Evolutionary conservation across 2,329 filamentous ascomycete species (phyloP), one percentile per base, ranked within the genome.

Genomic region (Cladosporium sp.): DNA sequence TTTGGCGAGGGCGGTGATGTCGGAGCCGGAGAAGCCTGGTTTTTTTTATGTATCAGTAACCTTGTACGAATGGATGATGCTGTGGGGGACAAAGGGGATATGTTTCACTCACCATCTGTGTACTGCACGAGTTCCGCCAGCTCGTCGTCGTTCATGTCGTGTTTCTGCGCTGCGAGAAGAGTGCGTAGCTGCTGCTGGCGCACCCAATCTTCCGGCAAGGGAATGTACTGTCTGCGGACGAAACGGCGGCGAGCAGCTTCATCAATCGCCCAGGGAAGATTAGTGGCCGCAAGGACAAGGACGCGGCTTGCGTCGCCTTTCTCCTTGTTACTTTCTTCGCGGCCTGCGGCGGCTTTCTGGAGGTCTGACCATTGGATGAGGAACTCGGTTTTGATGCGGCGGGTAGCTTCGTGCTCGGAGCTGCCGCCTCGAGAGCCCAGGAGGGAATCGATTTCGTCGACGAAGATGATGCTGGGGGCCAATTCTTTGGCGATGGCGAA

Each of bases 11-110:
- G 93, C 91, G 18, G 93, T 97, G 57, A 98, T 95, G 63, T 98
- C 93, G 2, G 90, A 95, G 38, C 93, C 93, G 7, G 90, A 96
- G 71, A 95, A 98, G n/a, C 90, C 91, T 96, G 57, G n/a, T n/a
- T n/a, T n/a, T n/a, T n/a, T n/a, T n/a, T n/a, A n/a, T n/a, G n/a
- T n/a, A n/a, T n/a, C n/a, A n/a, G n/a, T n/a, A n/a, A n/a, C n/a
- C n/a, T n/a, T n/a, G n/a, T n/a, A n/a, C n/a, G n/a, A n/a, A n/a
- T n/a, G n/a, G 38, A n/a, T n/a, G n/a, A n/a, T n/a, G n/a, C n/a
- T n/a, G n/a, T n/a, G n/a, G 30, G 12, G 30, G 30, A n/a, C n/a
- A 32, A 32, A 30, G 13, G 8, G 13, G 30, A 32, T 12, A 12
- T 32, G 5, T 11, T 32, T 2, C 30, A 16, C 49, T 25, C 73